Evolutionary conservation across 805 yeast genomes (phyloP), one percentile per base, ranked within the genome.

Genomic region (Saturnispora quitensis): DNA sequence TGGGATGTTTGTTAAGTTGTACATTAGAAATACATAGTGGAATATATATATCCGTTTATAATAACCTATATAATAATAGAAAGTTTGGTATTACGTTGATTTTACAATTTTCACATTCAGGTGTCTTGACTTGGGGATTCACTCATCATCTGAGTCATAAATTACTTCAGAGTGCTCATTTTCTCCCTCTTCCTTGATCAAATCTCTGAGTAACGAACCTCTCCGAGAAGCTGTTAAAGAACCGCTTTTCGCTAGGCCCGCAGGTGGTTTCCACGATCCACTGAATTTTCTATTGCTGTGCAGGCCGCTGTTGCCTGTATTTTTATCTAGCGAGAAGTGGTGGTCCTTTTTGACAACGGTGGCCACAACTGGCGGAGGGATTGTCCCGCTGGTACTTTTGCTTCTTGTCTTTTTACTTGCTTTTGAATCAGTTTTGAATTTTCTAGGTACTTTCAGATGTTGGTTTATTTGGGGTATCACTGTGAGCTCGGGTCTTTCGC

Each of bases 401-500:
- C 48, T 50, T 40, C 52, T 43, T 27, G 51, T 35, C 28, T 46
- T 51, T 40, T 53, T 53, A 33, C 55, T 50, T 15, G 54, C 46
- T 24, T 53, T 55, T n/a, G 55, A 31, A 45, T 53, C 56, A 13
- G 43, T 36, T 15, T 52, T 50, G 43, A 52, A 47, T 15, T 54
- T 52, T 28, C 56, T 50, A 35, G 27, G 36, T 20, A 33, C 22
- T 45, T 45, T 45, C 22, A 45, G 28, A 45, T 45, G 36, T 28
- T 24, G 28, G 36, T 31, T 33, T 33, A 22, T 45, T 20, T 36
- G 35, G 20, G 49, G 45, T 28, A 42, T 45, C 34, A 36, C 33
- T 28, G 25, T 48, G 18, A 27, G 9, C 13, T 22, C 42, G 20
- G 22, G 34, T 36, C 38, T 45, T 49, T 80, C 85, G 54, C 74